These are phyloP conservation scores for Zymoseptoria tritici DNA, from an alignment of 2,329 filamentous ascomycete genomes.

Conservation along the genomic window DNA sequence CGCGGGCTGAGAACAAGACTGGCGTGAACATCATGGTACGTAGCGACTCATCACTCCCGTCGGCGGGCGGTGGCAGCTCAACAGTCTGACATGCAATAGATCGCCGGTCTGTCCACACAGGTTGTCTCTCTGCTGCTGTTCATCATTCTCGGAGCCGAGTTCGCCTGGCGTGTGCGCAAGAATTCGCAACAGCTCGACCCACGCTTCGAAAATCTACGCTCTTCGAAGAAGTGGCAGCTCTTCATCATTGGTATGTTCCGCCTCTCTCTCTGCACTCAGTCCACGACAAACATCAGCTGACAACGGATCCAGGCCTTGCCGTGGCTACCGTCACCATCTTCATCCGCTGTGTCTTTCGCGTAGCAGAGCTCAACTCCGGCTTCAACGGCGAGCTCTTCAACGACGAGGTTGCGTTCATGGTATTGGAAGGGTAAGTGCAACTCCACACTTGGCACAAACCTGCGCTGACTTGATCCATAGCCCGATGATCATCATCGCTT, in stretches of 20 bases:
- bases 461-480: not conserved
- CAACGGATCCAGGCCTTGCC: conserved; percentile 34
- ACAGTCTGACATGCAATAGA: conserved; percentile 11
- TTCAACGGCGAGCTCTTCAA: conserved; percentile 53
- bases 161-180: conserved; percentile 7
- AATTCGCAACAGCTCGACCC: not conserved
- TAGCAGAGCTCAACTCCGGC: conserved; percentile 58
- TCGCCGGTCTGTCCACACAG: conserved; percentile 51
- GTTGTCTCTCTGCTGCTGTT: conserved; percentile 46
- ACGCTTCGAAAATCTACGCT: not conserved
- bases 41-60: no score
- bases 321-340: conserved; percentile 54
- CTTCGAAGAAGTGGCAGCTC: not conserved
- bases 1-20: conserved; percentile 30
- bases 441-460: not conserved
- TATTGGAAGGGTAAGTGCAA: conserved; percentile 38
- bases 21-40: conserved; percentile 46
- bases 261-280: not conserved
- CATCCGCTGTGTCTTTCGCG: conserved; percentile 57
- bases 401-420: conserved; percentile 43
- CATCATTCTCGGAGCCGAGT: conserved; percentile 32
- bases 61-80: not conserved
- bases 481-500: conserved; percentile 45
- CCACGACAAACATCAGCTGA: not conserved
- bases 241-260: not conserved